Evolutionary conservation across 306 rosid genomes (phyloP).

Genomic region (Arachis stenosperma): DNA sequence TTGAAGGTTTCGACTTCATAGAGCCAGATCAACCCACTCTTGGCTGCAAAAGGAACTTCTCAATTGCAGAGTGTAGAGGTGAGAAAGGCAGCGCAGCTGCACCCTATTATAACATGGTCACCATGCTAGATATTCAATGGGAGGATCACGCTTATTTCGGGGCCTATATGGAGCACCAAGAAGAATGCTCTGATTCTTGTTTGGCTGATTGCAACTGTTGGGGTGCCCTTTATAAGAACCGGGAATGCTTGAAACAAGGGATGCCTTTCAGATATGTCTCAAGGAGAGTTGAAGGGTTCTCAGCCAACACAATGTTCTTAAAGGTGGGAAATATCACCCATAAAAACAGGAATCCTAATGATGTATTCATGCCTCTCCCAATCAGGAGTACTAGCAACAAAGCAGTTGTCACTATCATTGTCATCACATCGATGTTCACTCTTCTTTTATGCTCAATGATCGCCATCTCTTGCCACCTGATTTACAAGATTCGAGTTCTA

Average conservation of each 20-base stretch:
- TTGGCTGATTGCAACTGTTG: conserved; percentile 41
- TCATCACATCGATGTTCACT: conserved; percentile 11
- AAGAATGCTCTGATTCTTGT: conserved; percentile 37
- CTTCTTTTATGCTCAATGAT: conserved; percentile 26
- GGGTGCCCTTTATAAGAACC: conserved; percentile 5
- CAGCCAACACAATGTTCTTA: not conserved
- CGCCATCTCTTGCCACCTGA: conserved; percentile 16
- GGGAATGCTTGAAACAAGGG: conserved; percentile 22
- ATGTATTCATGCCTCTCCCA: not conserved
- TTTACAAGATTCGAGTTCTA: conserved; percentile 36
- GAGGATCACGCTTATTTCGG: not conserved
- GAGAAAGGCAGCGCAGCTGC: not conserved
- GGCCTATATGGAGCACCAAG: not conserved
- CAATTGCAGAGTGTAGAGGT: conserved; percentile 12
- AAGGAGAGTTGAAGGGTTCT: not conserved
- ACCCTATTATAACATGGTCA: conserved; percentile 17
- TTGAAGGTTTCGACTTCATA: conserved; percentile 16
- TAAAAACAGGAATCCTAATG: not conserved
- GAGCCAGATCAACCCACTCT: conserved; percentile 12
- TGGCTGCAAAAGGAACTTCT: conserved; percentile 43
- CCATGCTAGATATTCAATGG: not conserved
- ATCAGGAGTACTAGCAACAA: conserved; percentile 30
- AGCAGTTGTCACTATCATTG: conserved; percentile 26
- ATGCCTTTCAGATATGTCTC: conserved; percentile 44
- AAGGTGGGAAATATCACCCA: conserved; percentile 32